Conservation (phyloP, 2,329 filamentous ascomycete species). For the Zelopaecilomyces penicillatus region DNA sequence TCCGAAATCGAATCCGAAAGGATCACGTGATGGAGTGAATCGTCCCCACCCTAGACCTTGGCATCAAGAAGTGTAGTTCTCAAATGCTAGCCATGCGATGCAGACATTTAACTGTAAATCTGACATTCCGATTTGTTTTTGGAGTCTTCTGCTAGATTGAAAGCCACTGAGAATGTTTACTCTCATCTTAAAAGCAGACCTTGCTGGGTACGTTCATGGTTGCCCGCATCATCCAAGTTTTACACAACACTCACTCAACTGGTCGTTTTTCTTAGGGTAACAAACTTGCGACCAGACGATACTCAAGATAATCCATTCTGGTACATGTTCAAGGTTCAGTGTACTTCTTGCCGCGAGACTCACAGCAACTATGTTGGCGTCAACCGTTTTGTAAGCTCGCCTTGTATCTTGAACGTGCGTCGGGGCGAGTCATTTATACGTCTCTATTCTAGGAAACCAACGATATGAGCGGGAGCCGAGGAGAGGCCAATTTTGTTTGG, state of each 20-base stretch:
- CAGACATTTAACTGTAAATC: background rate
- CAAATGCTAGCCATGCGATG: too few relatives aligned
- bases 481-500: conserved; percentile 99
- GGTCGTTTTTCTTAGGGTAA: conserved; percentile 54
- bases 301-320: conserved; percentile 77
- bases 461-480: conserved; percentile 84
- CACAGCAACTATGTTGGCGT: conserved; percentile 82
- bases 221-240: background rate
- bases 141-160: background rate
- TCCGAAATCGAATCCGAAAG: conserved; percentile 1
- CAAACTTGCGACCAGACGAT: conserved; percentile 78
- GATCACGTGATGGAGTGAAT: conserved; percentile 5
- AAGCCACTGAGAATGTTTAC: conserved; percentile 48
- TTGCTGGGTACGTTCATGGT: conserved; percentile 49
- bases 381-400: conserved; percentile 68
- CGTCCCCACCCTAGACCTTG: background rate
- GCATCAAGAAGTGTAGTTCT: too few relatives aligned
- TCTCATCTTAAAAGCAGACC: conserved; percentile 58
- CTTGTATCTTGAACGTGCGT: background rate
- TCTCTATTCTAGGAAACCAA: conserved; percentile 60
- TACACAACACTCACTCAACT: background rate
- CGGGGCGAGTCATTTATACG: conserved; percentile 9
- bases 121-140: background rate
- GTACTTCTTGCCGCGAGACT: conserved; percentile 89
- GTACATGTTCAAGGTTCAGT: conserved; percentile 97